These are phyloP conservation scores for Rhododendron griersonianum DNA, from an alignment of 148 eudicot species.

Conservation along the genomic window DNA sequence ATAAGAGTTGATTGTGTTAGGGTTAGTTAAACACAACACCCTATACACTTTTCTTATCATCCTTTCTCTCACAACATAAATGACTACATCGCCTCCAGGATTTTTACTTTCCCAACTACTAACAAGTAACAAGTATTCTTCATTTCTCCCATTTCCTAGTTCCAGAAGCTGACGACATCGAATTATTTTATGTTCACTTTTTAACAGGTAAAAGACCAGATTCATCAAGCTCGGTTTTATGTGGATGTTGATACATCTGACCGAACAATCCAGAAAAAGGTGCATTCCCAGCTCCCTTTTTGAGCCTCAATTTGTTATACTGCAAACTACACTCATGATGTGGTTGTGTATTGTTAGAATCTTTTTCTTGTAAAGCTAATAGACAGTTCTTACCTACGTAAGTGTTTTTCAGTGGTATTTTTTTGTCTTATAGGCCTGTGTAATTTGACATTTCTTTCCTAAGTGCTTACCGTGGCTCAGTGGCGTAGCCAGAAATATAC, in stretches of 20 bases:
- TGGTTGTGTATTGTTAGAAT: background rate
- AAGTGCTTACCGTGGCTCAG: background rate
- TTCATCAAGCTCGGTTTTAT: constrained; percentile 68
- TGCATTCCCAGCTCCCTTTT: constrained; percentile 4
- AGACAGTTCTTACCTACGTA: background rate
- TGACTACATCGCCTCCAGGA: background rate
- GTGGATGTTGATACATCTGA: constrained; percentile 83
- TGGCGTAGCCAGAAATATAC: too few relatives aligned
- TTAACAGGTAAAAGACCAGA: constrained; percentile 33
- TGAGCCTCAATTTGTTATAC: background rate
- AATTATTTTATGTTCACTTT: background rate
- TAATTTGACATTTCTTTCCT: background rate
- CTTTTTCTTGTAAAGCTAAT: background rate
- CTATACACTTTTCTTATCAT: too few relatives aligned
- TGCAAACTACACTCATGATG: constrained; percentile 44
- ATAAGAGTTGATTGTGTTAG: too few relatives aligned
- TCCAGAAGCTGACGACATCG: constrained; percentile 5
- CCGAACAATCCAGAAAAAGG: constrained; percentile 89
- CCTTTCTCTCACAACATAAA: too few relatives aligned
- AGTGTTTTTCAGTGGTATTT: background rate
- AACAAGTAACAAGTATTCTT: background rate
- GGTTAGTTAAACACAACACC: too few relatives aligned
- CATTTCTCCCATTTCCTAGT: background rate
- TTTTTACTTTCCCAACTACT: background rate
- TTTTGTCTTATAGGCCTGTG: background rate